phyloP scores from a whole-genome alignment of 495 filamentous ascomycete genomes.

The Aspergillus hancockii region DNA sequence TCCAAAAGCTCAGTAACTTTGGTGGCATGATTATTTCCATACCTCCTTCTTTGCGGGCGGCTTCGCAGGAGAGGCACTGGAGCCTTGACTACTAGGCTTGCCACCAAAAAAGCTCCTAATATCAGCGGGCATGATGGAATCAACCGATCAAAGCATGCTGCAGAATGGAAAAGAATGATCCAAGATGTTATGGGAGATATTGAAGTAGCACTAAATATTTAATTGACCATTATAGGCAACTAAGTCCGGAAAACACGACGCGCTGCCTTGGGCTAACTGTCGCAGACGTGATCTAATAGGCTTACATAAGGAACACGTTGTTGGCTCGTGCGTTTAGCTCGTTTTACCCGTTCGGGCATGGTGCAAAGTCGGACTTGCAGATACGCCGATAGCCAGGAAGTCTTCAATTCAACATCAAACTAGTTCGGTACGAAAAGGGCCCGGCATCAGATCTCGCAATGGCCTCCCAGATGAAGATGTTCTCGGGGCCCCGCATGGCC shows the following conservation, averaged over 20 bases:
- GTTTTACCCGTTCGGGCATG: constrained; percentile 22
- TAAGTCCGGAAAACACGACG: constrained; percentile 29
- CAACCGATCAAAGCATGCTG: constrained; percentile 10
- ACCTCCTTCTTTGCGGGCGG: constrained; percentile 45
- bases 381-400: constrained; percentile 32
- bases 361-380: constrained; percentile 32
- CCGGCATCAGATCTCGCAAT: constrained; percentile 29
- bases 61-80: constrained; percentile 31
- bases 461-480: constrained; percentile 41
- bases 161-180: background rate
- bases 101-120: constrained; percentile 80
- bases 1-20: background rate
- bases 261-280: constrained; percentile 27
- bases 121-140: constrained; percentile 65
- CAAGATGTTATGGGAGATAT: background rate
- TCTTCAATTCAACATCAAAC: constrained; percentile 15
- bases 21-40: constrained; percentile 11
- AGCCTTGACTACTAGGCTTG: constrained; percentile 40
- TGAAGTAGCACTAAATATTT: background rate
- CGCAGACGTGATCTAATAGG: constrained; percentile 33
- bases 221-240: constrained; percentile 1
- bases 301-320: constrained; percentile 33
- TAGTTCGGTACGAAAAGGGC: constrained; percentile 7
- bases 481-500: constrained; percentile 39
- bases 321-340: constrained; percentile 30